Conservation (phyloP, 495 filamentous ascomycete species). For the Coniosporium apollinis region DNA sequence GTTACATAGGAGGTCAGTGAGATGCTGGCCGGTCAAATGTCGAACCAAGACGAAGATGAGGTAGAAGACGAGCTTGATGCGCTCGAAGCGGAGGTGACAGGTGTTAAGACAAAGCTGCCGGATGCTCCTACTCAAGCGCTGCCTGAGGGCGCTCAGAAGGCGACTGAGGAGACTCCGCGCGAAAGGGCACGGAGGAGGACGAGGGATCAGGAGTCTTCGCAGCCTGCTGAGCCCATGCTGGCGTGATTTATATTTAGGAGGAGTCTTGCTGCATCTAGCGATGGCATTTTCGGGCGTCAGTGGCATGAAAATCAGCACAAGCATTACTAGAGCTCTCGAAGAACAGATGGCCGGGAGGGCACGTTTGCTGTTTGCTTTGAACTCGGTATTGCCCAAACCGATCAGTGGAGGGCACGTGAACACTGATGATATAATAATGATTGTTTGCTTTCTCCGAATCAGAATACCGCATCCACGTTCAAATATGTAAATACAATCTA, state of each 20-base stretch:
- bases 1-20: slow-evolving; percentile 62
- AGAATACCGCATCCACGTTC: neutral
- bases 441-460: neutral
- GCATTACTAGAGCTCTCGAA: too few relatives aligned
- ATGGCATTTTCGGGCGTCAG: too few relatives aligned
- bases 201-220: slow-evolving; percentile 3
- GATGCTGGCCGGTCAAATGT: slow-evolving; percentile 71
- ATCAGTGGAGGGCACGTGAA: too few relatives aligned
- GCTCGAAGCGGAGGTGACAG: slow-evolving; percentile 48
- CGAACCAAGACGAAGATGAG: slow-evolving; percentile 89
- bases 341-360: too few relatives aligned
- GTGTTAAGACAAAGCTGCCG: slow-evolving; percentile 36
- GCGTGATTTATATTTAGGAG: slow-evolving; percentile 9
- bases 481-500: neutral
- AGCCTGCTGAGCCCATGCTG: slow-evolving; percentile 12
- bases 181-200: slow-evolving; percentile 16
- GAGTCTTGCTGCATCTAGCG: slow-evolving; percentile 9
- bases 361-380: too few relatives aligned
- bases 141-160: slow-evolving; percentile 14
- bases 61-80: slow-evolving; percentile 87
- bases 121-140: slow-evolving; percentile 35
- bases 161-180: slow-evolving; percentile 13
- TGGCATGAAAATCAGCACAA: too few relatives aligned
- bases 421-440: too few relatives aligned
- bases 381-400: too few relatives aligned